A percentile compares a stretch with the other conserved stretches of the same genome.
These are phyloP conservation scores for Saccharomycopsis phalli DNA, from an alignment of 1,139 yeast species.

Conservation along the genomic window DNA sequence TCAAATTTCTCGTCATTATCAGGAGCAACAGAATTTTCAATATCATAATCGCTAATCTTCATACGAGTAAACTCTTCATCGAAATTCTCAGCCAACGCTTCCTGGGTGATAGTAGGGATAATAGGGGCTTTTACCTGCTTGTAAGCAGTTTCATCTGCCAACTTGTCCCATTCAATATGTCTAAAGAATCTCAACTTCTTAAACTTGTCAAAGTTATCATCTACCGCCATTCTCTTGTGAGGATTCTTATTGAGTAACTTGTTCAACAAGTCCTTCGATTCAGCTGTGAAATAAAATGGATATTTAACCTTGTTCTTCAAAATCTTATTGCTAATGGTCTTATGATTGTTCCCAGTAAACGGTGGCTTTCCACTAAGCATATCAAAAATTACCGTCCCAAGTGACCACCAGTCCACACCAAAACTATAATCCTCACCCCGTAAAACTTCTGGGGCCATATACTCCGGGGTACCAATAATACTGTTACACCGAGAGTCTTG, in stretches of 20 bases:
- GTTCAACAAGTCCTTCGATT: slow-evolving; percentile 75
- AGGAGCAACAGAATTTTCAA: background rate
- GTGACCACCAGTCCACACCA: slow-evolving; percentile 94
- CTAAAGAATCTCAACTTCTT: slow-evolving; percentile 75
- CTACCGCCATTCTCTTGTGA: slow-evolving; percentile 62
- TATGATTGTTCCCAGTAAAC: slow-evolving; percentile 81
- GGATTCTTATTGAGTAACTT: slow-evolving; percentile 71
- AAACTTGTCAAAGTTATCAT: slow-evolving; percentile 42
- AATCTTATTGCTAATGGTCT: slow-evolving; percentile 73
- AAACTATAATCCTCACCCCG: slow-evolving; percentile 80
- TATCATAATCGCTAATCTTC: slow-evolving; percentile 29
- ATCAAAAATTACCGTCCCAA: slow-evolving; percentile 85
- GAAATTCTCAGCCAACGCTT: slow-evolving; percentile 84
- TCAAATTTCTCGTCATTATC: too few species aligned
- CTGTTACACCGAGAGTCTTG: slow-evolving; percentile 44
- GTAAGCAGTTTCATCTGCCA: slow-evolving; percentile 39
- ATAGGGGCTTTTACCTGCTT: slow-evolving; percentile 62
- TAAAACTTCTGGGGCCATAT: slow-evolving; percentile 93
- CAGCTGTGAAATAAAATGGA: slow-evolving; percentile 75
- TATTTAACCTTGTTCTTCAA: slow-evolving; percentile 58
- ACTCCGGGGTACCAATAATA: slow-evolving; percentile 89
- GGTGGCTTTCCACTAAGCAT: slow-evolving; percentile 91
- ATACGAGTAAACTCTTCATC: slow-evolving; percentile 83
- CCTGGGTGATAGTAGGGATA: slow-evolving; percentile 76
- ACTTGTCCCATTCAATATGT: slow-evolving; percentile 63